phyloP scores from a whole-genome alignment of 129 eudicot genomes.

The Lactuca saligna region DNA sequence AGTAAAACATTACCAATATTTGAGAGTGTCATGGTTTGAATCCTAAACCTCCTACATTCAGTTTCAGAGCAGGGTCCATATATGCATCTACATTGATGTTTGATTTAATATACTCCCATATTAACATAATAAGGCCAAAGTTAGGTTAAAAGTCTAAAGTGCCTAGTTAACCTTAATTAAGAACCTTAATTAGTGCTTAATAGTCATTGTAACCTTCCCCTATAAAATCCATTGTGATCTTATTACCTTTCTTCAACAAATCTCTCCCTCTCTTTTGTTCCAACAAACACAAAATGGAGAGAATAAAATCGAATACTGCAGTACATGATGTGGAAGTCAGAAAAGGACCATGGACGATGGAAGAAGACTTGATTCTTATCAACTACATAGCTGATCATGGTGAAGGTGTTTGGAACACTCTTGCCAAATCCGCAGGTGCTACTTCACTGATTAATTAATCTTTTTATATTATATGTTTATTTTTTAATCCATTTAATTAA shows the following conservation, averaged over 20 bases:
- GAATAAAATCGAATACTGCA: constrained; percentile 34
- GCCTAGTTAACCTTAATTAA: constrained; percentile 12
- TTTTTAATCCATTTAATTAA: neutral
- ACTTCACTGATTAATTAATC: neutral
- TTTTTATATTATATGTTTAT: too few relatives aligned
- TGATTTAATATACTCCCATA: neutral
- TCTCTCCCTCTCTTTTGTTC: constrained; percentile 20
- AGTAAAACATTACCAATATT: too few relatives aligned
- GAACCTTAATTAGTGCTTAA: constrained; percentile 25
- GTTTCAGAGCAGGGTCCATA: neutral
- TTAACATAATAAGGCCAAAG: constrained; percentile 24
- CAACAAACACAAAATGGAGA: constrained; percentile 48
- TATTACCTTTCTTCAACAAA: constrained; percentile 34
- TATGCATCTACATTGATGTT: neutral
- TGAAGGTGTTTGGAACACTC: constrained; percentile 96
- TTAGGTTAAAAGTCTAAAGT: constrained; percentile 45
- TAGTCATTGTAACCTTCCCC: constrained; percentile 14
- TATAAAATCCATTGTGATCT: constrained; percentile 34
- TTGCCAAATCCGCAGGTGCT: constrained; percentile 83
- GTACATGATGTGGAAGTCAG: constrained; percentile 63
- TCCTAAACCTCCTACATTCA: too few relatives aligned
- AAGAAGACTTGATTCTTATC: constrained; percentile 90
- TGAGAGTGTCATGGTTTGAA: too few relatives aligned
- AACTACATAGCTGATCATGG: constrained; percentile 94
- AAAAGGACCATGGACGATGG: constrained; percentile 99